Base-by-base conservation (phyloP, 257 asterid species). In the Solanum ossicruentum region DNA sequence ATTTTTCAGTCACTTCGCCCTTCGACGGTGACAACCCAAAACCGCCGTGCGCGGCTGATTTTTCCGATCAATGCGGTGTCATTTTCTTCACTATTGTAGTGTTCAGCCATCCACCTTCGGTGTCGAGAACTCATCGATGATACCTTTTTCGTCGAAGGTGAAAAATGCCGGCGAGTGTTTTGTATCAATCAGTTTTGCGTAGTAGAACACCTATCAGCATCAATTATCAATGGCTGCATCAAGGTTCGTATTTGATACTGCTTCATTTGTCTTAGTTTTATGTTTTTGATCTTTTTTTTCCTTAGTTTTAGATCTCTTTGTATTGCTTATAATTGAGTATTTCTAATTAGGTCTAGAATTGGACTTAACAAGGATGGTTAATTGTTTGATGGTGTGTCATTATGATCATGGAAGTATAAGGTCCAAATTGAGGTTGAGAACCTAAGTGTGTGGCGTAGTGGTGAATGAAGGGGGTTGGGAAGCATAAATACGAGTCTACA, bases 151-250 rank as follows among this genome's bases (percentile, higher is more conserved):
- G 9, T 58, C 56, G 10, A 39, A 77, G 85, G 83, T 85, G 87
- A 89, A 88, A 88, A 86, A 91, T 88, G 94, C 85, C 82, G 85
- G 75, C 36, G 55, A 52, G 11, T 87, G 69, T 70, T 81, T 61
- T 82, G 60, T 82, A 47, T 86, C 84, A 28, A 41, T 86, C 84
- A 39, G 55, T 54, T 61, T 43, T 86, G 87, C 66, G 56, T 85
- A 85, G 39, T 83, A 79, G 80, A 84, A 79, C 56, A 84, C 82
- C 85, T 61, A 20, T 78, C 85, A 77, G 63, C 90, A 65, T 83
- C 87, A 77, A 65, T 82, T 90, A 87, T 86, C 85, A 84, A 94
- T 93, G 98, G 97, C 97, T 83, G 87, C 85, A 82, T 87, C 90
- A 41, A 92, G 96, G 98, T 88, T 75, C 75, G 55, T 39, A 82